Percentiles rank a stretch among this genome's conserved stretches.
phyloP scores from a whole-genome alignment of 1,284 basidiomycete species.

The Coniferiporia weirii region DNA sequence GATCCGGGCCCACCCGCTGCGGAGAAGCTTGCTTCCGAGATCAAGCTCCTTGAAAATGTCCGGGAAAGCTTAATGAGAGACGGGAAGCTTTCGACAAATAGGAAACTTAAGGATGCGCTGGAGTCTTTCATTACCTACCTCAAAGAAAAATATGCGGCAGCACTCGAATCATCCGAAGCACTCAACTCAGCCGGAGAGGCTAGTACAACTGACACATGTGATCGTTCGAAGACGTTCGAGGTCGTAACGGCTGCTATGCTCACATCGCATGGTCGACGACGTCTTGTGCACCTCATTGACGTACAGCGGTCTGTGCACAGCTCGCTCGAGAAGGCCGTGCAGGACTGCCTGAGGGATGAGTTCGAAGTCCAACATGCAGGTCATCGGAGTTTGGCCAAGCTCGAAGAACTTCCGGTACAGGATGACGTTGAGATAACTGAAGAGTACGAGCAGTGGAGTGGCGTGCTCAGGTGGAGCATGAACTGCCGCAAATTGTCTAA shows the following conservation, averaged over 20 bases:
- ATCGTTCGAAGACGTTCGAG: conserved; percentile 22
- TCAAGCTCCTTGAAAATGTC: conserved; percentile 6
- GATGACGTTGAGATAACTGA: background rate
- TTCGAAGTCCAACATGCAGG: no score
- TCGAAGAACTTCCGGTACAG: conserved; percentile 6
- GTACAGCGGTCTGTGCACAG: conserved; percentile 38
- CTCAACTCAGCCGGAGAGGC: background rate
- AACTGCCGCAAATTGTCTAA: no score
- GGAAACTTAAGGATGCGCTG: conserved; percentile 9
- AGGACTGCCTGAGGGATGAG: background rate
- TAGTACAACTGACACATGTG: conserved; percentile 14
- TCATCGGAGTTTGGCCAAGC: background rate
- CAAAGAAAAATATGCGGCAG: background rate
- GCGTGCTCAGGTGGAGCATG: no score
- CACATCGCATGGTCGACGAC: conserved; percentile 24
- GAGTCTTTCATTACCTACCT: conserved; percentile 10
- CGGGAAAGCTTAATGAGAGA: background rate
- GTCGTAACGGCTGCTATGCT: conserved; percentile 25
- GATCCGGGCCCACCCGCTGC: background rate
- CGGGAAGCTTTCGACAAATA: conserved; percentile 8
- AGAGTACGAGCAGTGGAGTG: no score
- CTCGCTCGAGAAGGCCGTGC: conserved; percentile 5
- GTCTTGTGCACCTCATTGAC: conserved; percentile 40
- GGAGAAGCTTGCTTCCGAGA: background rate
- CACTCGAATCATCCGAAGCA: background rate